Percentiles rank a stretch among this genome's conserved stretches.
Evolutionary conservation across 2,329 filamentous ascomycete species (phyloP).

Genomic region (Aaosphaeria pasadenensis): DNA sequence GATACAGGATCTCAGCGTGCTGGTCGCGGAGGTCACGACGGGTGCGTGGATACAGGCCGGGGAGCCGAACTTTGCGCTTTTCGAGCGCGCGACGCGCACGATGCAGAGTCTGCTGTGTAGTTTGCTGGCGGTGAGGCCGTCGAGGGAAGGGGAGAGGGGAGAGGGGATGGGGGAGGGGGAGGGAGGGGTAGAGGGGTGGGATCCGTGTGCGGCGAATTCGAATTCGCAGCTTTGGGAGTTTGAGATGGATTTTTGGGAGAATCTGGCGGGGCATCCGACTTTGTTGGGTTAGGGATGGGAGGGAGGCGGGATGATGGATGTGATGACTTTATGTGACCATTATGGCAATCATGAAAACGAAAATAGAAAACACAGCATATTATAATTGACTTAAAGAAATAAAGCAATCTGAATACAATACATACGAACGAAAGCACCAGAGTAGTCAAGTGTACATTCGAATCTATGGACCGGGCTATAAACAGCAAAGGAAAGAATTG

Average conservation of each 20-base stretch:
- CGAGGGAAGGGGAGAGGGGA: not conserved
- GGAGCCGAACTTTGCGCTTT: not conserved
- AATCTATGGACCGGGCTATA: too few species aligned
- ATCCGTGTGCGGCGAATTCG: not conserved
- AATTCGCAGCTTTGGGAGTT: not conserved
- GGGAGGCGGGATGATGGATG: too few species aligned
- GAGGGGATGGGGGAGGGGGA: not conserved
- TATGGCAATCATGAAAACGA: too few species aligned
- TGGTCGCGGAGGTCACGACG: constrained; percentile 29
- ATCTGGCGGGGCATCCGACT: not conserved
- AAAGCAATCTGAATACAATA: too few species aligned
- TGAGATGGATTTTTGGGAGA: not conserved
- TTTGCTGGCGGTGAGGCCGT: too few species aligned
- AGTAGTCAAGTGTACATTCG: too few species aligned
- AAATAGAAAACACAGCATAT: too few species aligned
- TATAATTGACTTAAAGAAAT: too few species aligned
- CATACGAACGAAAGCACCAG: too few species aligned
- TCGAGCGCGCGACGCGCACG: not conserved
- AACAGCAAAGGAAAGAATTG: too few species aligned
- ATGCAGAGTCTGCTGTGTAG: not conserved
- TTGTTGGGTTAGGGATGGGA: too few species aligned
- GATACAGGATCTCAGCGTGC: constrained; percentile 28
- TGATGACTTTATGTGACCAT: too few species aligned
- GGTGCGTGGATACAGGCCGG: constrained; percentile 11
- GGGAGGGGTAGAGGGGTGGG: not conserved